A percentile compares a stretch with the other conserved stretches of the same genome.
Conservation (phyloP, 441 rosid genomes). For the Bruguiera hainesii region DNA sequence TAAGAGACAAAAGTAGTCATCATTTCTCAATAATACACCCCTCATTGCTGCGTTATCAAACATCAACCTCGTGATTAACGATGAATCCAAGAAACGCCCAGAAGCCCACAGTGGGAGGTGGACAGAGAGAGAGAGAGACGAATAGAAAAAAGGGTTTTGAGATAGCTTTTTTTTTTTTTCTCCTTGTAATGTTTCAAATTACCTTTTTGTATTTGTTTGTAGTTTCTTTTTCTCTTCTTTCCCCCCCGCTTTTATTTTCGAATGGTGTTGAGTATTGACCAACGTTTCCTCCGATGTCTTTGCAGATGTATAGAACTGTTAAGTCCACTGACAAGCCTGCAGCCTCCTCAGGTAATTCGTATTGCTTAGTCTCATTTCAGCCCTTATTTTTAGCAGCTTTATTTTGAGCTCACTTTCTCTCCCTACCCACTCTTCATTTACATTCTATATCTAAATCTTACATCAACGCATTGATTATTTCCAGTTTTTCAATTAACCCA, state of each 20-base stretch:
- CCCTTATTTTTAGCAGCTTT: slow-evolving; percentile 3
- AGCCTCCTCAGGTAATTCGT: slow-evolving; percentile 70
- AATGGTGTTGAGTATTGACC: slow-evolving; percentile 2
- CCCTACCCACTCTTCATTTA: not conserved
- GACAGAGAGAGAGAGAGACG: not conserved
- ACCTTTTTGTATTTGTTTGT: not conserved
- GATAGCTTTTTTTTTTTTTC: not conserved
- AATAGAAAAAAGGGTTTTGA: not conserved
- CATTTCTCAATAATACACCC: slow-evolving; percentile 67
- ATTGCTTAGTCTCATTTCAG: slow-evolving; percentile 28
- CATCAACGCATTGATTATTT: not conserved
- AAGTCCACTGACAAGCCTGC: slow-evolving; percentile 83
- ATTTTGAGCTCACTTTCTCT: no score
- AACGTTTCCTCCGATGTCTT: slow-evolving; percentile 13
- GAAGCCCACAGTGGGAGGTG: slow-evolving; percentile 6
- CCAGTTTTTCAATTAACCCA: slow-evolving; percentile 11
- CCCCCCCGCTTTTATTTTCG: slow-evolving; percentile 1
- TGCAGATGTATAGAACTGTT: slow-evolving; percentile 88
- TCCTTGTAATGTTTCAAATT: not conserved
- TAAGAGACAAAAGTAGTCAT: slow-evolving; percentile 46
- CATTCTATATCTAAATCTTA: not conserved
- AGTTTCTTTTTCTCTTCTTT: not conserved
- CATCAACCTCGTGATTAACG: slow-evolving; percentile 70
- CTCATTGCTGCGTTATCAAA: slow-evolving; percentile 45
- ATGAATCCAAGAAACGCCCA: slow-evolving; percentile 35